These are phyloP conservation scores for Eimeria sp. DNA, from an alignment of 169 alveolate species.

Conservation along the genomic window DNA sequence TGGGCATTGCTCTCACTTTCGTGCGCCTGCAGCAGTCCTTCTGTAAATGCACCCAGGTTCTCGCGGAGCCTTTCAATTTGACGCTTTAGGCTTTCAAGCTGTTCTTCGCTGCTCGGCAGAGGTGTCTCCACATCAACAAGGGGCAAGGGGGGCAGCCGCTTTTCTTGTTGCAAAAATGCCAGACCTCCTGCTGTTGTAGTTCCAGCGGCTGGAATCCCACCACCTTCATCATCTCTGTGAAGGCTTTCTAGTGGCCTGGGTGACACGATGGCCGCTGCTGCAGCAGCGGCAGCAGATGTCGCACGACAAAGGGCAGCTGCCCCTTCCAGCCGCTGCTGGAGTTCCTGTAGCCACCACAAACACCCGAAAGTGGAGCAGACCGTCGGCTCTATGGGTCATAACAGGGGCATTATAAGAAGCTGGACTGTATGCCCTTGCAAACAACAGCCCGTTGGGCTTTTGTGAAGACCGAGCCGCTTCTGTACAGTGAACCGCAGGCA, in stretches of 20 bases:
- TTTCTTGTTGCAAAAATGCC: neutral
- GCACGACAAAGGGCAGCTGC: slow-evolving; percentile 38
- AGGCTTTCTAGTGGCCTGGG: neutral
- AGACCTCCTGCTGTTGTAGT: slow-evolving; percentile 2
- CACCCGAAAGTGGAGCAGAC: neutral
- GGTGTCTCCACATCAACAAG: neutral
- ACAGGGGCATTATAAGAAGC: neutral
- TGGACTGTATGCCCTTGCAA: neutral
- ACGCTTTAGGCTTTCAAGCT: slow-evolving; percentile 36
- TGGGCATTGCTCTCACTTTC: neutral
- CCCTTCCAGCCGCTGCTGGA: slow-evolving; percentile 48
- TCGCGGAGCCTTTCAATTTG: slow-evolving; percentile 54
- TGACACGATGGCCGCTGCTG: neutral
- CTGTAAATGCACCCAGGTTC: slow-evolving; percentile 45
- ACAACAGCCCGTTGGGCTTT: neutral
- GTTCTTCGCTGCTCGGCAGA: slow-evolving; percentile 44
- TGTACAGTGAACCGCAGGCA: neutral
- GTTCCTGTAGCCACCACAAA: slow-evolving; percentile 30
- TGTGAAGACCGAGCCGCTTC: neutral
- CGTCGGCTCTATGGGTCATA: neutral
- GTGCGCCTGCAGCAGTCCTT: slow-evolving; percentile 68
- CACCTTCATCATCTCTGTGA: neutral
- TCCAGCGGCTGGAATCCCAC: neutral
- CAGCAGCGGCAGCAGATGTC: slow-evolving; percentile 61
- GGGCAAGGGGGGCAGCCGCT: neutral